phyloP scores from a whole-genome alignment of 2,329 filamentous ascomycete species.

The Didymella sp. region DNA sequence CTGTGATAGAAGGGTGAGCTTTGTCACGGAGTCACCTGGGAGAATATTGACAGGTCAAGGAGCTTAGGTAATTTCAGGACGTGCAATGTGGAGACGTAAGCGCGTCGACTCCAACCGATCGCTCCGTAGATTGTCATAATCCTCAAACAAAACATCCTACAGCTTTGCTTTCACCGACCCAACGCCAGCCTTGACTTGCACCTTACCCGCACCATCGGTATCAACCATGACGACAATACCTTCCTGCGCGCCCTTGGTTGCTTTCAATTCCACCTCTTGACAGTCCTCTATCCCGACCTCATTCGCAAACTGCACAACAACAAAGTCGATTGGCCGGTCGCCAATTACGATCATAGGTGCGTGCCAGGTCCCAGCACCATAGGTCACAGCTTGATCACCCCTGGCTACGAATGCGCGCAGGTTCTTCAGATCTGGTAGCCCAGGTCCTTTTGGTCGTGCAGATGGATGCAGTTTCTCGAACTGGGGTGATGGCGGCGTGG shows the following conservation, averaged over 20 bases:
- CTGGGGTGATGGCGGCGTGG: conserved; percentile 45
- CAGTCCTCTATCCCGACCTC: conserved; percentile 84
- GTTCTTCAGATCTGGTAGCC: conserved; percentile 74
- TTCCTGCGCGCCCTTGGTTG: conserved; percentile 35
- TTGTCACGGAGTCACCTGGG: too few species aligned
- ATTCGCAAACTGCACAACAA: conserved; percentile 85
- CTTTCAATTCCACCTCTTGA: conserved; percentile 70
- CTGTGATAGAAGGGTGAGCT: too few species aligned
- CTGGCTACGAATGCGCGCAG: conserved; percentile 80
- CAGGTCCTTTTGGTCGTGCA: conserved; percentile 55
- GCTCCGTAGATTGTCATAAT: too few species aligned
- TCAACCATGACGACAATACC: conserved; percentile 47
- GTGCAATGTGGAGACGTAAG: too few species aligned
- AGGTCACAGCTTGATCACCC: conserved; percentile 85
- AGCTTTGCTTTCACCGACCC: conserved; percentile 44
- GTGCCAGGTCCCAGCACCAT: conserved; percentile 92
- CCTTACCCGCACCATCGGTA: conserved; percentile 40
- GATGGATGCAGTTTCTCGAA: conserved; percentile 41
- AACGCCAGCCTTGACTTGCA: conserved; percentile 46
- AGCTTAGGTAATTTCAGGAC: too few species aligned
- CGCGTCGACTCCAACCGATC: too few species aligned
- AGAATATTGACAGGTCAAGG: too few species aligned
- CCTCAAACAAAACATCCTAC: too few species aligned
- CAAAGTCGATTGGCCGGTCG: conserved; percentile 73
- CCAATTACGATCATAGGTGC: conserved; percentile 94